Base-by-base conservation (phyloP, 306 rosid genomes). In the Cicer chorassanicum region DNA sequence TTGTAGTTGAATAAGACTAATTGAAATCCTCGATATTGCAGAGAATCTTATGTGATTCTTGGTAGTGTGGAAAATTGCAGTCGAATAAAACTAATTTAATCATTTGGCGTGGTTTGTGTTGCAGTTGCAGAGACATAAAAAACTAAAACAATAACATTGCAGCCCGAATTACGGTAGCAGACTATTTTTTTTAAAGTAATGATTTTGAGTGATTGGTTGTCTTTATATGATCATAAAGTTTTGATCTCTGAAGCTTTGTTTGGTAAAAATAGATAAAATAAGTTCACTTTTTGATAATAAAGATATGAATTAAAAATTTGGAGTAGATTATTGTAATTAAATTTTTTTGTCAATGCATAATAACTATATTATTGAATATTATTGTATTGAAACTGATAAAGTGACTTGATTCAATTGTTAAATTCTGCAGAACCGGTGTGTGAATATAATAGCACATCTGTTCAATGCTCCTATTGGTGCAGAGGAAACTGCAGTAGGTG, bases 401-500 rank as follows among this genome's bases (percentile, higher is more conserved):
- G 9, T 56, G 63, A 73, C 40, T 29, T 19, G 39, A 75, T 63
- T 63, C 41, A 54, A 9, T 68, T 74, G 46, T 41, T 68, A 12
- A 19, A 69, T 72, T 65, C 11, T 78, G 84, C 84, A 93, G 98
- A 93, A 93, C 40, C 91, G 97, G 18, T 91, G 98, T 69, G 98
- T 93, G 83, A 93, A 93, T 77, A 93, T 93, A 84, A 91, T 93
- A n/a, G 90, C 97, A 8, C 82, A 81, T 82, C 83, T 93, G 8
- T 89, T 71, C 68, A 64, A 88, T 84, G 98, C 98, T 64, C 94
- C 97, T 15, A 66, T 84, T 36, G 91, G 87, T 34, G 94, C 81
- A 36, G 75, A 75, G 5, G 94, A 91, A 72, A 18, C 84, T 41
- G 98, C 97, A 2, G 77, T 93, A 46, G 98, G 98, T 3, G 94